phyloP scores from a whole-genome alignment of 2,329 filamentous ascomycete genomes.

The Cercospora zeina region DNA sequence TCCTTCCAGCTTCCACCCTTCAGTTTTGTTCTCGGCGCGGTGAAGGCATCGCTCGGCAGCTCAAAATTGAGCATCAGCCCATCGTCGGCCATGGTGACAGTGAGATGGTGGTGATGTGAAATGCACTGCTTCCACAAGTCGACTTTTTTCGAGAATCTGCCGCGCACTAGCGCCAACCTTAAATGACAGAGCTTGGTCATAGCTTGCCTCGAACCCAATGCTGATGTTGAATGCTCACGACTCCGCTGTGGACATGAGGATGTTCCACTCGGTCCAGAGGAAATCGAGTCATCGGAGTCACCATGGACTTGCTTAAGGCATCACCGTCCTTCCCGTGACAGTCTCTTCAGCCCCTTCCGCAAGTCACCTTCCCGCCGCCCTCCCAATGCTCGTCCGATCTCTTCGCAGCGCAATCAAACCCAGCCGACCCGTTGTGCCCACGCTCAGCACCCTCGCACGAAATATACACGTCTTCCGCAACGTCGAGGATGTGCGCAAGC shows the following conservation, averaged over 20 bases:
- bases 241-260: constrained; percentile 20
- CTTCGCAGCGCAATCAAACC: not conserved
- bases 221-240: constrained; percentile 2
- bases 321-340: not conserved
- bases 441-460: constrained; percentile 14
- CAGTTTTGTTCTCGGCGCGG: constrained; percentile 62
- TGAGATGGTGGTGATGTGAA: not conserved
- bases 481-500: constrained; percentile 68
- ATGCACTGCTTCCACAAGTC: not conserved
- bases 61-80: constrained; percentile 93
- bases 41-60: constrained; percentile 64
- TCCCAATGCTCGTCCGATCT: not conserved
- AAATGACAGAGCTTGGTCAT: not conserved
- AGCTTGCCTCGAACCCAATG: not conserved
- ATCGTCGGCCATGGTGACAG: constrained; percentile 76
- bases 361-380: not conserved
- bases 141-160: constrained; percentile 14
- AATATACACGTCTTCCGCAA: constrained; percentile 73
- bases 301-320: not conserved
- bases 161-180: constrained; percentile 4
- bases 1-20: constrained; percentile 95
- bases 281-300: not conserved
- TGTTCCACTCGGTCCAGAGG: constrained; percentile 6
- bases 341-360: not conserved
- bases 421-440: not conserved